A percentile compares a stretch with the other conserved stretches of the same genome.
These are phyloP conservation scores for Aspergillus amoenus DNA, from an alignment of 2,329 filamentous ascomycete species.

Conservation along the genomic window DNA sequence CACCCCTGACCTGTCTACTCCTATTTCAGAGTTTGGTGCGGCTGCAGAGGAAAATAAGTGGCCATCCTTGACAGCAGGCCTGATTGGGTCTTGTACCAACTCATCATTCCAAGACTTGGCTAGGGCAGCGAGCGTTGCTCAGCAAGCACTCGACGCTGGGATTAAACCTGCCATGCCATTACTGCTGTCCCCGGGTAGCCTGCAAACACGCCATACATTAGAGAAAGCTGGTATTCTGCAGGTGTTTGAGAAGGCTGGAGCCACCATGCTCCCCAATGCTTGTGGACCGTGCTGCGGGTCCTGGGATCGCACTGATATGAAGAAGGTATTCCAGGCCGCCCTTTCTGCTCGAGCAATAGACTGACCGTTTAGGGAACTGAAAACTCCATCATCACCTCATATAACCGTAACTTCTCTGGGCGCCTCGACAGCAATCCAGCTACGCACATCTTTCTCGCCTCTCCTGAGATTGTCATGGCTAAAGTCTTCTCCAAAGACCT, in stretches of 20 bases:
- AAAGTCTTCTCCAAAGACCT: constrained; percentile 79
- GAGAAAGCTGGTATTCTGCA: constrained; percentile 84
- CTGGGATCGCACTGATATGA: constrained; percentile 90
- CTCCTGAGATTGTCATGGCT: constrained; percentile 84
- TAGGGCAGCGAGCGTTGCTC: constrained; percentile 85
- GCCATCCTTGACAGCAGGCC: constrained; percentile 83
- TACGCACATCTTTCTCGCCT: constrained; percentile 90
- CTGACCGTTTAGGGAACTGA: too few species aligned
- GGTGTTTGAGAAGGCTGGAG: constrained; percentile 95
- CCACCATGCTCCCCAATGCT: constrained; percentile 90
- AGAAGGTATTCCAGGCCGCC: constrained; percentile 94
- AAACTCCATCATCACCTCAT: constrained; percentile 93
- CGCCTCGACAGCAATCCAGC: constrained; percentile 96
- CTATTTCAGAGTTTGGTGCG: constrained; percentile 95
- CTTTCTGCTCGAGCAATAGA: constrained; percentile 36
- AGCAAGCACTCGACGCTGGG: constrained; percentile 86
- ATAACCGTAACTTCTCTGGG: constrained; percentile 99
- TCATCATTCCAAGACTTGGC: constrained; percentile 87
- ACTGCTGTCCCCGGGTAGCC: constrained; percentile 93
- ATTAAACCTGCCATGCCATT: constrained; percentile 93
- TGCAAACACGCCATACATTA: constrained; percentile 95
- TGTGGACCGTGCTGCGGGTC: constrained; percentile 92
- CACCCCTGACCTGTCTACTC: constrained; percentile 95
- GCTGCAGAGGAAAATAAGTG: constrained; percentile 92
- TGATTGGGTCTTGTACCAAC: constrained; percentile 99